phyloP scores from a whole-genome alignment of 2,329 filamentous ascomycete species.

The Aspergillus pseudonomiae region DNA sequence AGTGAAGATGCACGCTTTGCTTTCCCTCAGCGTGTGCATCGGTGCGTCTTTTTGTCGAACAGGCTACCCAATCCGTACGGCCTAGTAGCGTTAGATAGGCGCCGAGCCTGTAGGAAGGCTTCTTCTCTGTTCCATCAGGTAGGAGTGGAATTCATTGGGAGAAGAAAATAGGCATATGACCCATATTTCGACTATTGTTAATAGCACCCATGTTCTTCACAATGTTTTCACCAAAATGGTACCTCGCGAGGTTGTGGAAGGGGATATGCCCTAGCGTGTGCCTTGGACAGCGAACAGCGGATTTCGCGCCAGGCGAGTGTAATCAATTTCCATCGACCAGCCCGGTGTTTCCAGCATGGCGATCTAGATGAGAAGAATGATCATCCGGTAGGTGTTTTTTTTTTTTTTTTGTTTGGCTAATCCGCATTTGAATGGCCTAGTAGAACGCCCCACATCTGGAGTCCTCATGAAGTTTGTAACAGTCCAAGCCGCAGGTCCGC shows the following conservation, averaged over 20 bases:
- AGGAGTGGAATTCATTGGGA: background rate
- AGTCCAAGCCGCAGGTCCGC: slow-evolving; percentile 51
- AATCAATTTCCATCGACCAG: background rate
- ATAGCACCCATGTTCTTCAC: background rate
- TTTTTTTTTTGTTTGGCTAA: background rate
- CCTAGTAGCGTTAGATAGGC: background rate
- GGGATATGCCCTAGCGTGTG: background rate
- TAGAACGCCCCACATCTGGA: slow-evolving; percentile 49
- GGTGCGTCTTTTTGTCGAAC: background rate
- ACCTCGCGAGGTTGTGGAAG: background rate
- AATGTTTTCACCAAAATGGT: background rate
- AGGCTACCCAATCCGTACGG: background rate
- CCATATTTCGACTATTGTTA: background rate
- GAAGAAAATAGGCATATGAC: background rate
- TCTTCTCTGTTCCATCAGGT: background rate
- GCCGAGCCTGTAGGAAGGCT: background rate
- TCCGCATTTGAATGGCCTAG: slow-evolving; percentile 18
- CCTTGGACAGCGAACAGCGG: background rate
- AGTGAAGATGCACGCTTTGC: background rate
- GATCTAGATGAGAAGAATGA: background rate
- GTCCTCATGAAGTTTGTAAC: slow-evolving; percentile 52
- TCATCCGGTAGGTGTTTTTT: background rate
- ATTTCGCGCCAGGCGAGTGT: background rate
- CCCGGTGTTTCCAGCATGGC: background rate
- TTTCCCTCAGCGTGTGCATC: background rate